A percentile compares a stretch with the other conserved stretches of the same genome.
These are phyloP conservation scores for Orbilia javanica DNA, from an alignment of 2,329 filamentous ascomycete species.

Conservation along the genomic window DNA sequence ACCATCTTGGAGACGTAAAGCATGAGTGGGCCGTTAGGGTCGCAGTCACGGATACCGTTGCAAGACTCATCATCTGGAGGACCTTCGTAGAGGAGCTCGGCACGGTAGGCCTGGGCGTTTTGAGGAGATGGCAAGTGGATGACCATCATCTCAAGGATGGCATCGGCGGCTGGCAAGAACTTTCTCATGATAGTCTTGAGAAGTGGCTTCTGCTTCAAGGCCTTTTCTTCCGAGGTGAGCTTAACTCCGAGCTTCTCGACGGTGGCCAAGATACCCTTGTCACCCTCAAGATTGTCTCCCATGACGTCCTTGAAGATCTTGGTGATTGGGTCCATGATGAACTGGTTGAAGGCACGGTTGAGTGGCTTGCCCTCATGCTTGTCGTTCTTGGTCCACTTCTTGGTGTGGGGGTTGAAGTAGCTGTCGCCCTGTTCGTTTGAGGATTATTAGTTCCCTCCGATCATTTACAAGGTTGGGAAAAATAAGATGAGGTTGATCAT, in stretches of 20 bases:
- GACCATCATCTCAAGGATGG: slow-evolving; percentile 99
- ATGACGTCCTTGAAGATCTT: slow-evolving; percentile 96
- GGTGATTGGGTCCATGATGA: slow-evolving; percentile 99
- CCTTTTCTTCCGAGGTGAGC: slow-evolving; percentile 85
- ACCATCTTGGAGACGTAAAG: slow-evolving; percentile 99
- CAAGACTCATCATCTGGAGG: slow-evolving; percentile 90
- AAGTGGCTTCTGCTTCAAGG: slow-evolving; percentile 96
- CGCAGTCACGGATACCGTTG: slow-evolving; percentile 98
- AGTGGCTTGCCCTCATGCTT: slow-evolving; percentile 83
- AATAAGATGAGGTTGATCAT: slow-evolving; percentile 59
- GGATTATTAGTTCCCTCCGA: background rate
- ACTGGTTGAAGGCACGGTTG: slow-evolving; percentile 99
- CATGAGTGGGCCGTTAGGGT: slow-evolving; percentile 98
- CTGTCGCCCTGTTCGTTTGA: slow-evolving; percentile 79
- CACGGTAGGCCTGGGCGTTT: slow-evolving; percentile 97
- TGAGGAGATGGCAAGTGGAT: slow-evolving; percentile 96
- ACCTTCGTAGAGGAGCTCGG: slow-evolving; percentile 98
- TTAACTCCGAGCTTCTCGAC: slow-evolving; percentile 96
- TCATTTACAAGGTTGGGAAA: slow-evolving; percentile 32
- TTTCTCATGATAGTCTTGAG: slow-evolving; percentile 99
- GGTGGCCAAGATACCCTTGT: slow-evolving; percentile 76
- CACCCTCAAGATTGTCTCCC: slow-evolving; percentile 95
- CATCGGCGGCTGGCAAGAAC: slow-evolving; percentile 98
- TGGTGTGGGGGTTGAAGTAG: slow-evolving; percentile 99
- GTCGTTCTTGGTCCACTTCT: slow-evolving; percentile 97